These are phyloP conservation scores for Saksenaea oblongispora DNA, from an alignment of 371 early-diverging fungal species.

Conservation along the genomic window DNA sequence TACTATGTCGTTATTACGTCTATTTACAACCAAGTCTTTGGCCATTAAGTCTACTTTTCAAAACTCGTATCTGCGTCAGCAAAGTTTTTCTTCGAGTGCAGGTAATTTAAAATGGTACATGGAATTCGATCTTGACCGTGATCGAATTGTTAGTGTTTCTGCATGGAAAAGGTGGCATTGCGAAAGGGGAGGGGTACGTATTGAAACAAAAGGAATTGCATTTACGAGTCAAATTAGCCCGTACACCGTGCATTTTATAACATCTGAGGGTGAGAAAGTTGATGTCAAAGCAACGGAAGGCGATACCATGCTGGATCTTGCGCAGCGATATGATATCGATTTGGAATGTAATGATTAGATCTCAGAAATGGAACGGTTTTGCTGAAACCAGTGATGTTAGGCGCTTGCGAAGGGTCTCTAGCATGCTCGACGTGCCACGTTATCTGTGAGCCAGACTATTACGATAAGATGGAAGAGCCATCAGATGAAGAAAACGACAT, in stretches of 20 bases:
- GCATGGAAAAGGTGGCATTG: constrained; percentile 32
- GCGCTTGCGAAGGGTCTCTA: constrained; percentile 98
- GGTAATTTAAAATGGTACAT: constrained; percentile 19
- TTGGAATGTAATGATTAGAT: constrained; percentile 78
- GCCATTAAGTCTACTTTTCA: constrained; percentile 12
- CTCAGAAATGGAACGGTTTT: not conserved
- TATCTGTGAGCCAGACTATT: constrained; percentile 85
- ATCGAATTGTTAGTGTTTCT: constrained; percentile 23
- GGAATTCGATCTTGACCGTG: not conserved
- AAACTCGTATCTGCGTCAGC: constrained; percentile 1
- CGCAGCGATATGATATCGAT: constrained; percentile 95
- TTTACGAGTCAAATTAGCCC: constrained; percentile 15
- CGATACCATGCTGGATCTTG: constrained; percentile 91
- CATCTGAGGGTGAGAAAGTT: constrained; percentile 76
- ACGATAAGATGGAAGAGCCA: constrained; percentile 89
- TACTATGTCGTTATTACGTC: constrained; percentile 35
- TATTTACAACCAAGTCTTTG: constrained; percentile 26
- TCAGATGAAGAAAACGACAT: constrained; percentile 99
- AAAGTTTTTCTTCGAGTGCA: constrained; percentile 26
- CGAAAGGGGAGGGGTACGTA: constrained; percentile 42
- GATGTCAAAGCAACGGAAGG: constrained; percentile 82
- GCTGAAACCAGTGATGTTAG: constrained; percentile 32
- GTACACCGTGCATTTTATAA: constrained; percentile 63
- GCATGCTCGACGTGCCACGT: constrained; percentile 99
- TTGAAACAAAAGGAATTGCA: not conserved